phyloP scores from a whole-genome alignment of 192 early-diverging fungal species.

The Phycomyces nitens region DNA sequence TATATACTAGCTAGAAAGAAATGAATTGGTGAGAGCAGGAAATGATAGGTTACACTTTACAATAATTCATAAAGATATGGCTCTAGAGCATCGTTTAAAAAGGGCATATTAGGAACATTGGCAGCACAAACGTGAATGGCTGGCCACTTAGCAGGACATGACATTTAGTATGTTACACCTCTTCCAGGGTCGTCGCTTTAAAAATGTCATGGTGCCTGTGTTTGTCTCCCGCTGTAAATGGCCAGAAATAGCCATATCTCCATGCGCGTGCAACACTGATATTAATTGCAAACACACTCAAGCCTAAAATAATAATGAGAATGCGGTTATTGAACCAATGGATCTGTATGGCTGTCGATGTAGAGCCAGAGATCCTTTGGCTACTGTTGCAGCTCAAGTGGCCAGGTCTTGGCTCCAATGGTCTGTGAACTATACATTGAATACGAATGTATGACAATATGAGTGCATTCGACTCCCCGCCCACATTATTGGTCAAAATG shows the following conservation, averaged over 20 bases:
- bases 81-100: not conserved
- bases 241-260: not conserved
- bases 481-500: too few relatives aligned
- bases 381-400: too few relatives aligned
- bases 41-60: not conserved
- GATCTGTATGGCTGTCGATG: too few relatives aligned
- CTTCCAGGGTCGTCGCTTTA: not conserved
- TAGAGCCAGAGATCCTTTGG: too few relatives aligned
- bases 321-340: too few relatives aligned
- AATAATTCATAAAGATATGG: not conserved
- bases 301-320: not conserved
- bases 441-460: not conserved
- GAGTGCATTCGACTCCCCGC: too few relatives aligned
- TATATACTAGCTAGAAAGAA: not conserved
- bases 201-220: slow-evolving; percentile 4
- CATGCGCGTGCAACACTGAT: not conserved
- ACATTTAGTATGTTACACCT: not conserved
- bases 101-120: not conserved
- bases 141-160: not conserved
- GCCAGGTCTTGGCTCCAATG: not conserved
- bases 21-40: not conserved
- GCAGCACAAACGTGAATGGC: not conserved
- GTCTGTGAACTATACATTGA: not conserved
- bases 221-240: not conserved
- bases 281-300: not conserved